Base-by-base conservation (phyloP, 2,329 filamentous ascomycete genomes). In the Periconia macrospinosa region DNA sequence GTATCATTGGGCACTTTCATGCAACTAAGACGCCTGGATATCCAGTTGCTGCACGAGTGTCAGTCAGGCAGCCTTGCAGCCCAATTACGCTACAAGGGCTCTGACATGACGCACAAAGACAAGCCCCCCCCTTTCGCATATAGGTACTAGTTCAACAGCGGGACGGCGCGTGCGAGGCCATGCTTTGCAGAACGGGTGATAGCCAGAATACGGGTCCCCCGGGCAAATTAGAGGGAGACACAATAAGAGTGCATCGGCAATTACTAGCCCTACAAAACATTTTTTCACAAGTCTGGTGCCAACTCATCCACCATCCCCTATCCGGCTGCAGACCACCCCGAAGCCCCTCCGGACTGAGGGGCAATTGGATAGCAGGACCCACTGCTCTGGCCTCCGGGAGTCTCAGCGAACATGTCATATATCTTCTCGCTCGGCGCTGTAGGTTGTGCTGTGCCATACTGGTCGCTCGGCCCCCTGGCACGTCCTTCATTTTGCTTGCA, bases 271-370 rank as follows among this genome's bases (percentile, higher is more conserved):
- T 63, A 59, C 55, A 58, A 53, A 37, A 55, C 47, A 27, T 27
- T 27, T 57, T 53, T 60, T 57, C 52, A 54, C 51, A 63, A 53
- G 60, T 62, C 59, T 60, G 54, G 56, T 67, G 68, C 63, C 68
- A 71, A 59, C 69, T 66, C 69, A 72, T 55, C 53, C 52, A 53
- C 59, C 67, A 68, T 61, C 50, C 65, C 64, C 50, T 45, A 61
- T 60, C 54, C 30, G 62, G 65, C 52, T 59, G 59, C 55, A 53
- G 59, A 62, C 45, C 52, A 52, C 48, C 55, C 57, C 49, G 52
- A 47, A 51, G 52, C 51, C 47, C 53, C 61, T 59, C 40, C 30
- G 56, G 51, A 40, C 59, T 43, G 30, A 53, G 48, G 40, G 48
- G 46, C 59, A 55, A 70, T 70, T 72, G 69, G 68, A 45, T 30